These are phyloP conservation scores for Zygotorulaspora chibaensis DNA, from an alignment of 805 yeast species.

Conservation along the genomic window DNA sequence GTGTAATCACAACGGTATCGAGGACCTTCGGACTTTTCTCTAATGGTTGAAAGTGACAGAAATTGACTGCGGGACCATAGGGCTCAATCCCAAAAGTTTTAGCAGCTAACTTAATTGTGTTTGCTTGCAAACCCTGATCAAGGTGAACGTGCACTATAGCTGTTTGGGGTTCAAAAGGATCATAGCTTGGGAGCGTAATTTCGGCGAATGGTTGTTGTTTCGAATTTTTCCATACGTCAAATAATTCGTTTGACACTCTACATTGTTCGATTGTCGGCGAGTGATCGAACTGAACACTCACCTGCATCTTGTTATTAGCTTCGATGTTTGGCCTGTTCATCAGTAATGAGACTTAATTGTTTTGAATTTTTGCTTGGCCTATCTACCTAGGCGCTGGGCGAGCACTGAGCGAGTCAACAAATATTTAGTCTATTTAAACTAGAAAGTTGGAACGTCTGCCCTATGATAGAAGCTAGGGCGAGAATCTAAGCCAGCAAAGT, in stretches of 20 bases:
- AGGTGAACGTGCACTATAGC: slow-evolving; percentile 8
- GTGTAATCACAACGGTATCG: slow-evolving; percentile 13
- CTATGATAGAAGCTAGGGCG: too few relatives aligned
- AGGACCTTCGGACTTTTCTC: slow-evolving; percentile 12
- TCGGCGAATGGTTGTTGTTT: slow-evolving; percentile 10
- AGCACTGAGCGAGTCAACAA: too few relatives aligned
- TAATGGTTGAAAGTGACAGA: slow-evolving; percentile 15
- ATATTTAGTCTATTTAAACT: too few relatives aligned
- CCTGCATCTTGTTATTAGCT: slow-evolving; percentile 12
- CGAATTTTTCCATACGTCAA: slow-evolving; percentile 1
- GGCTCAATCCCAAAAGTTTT: slow-evolving; percentile 7
- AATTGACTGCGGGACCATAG: slow-evolving; percentile 15
- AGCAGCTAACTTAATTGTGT: slow-evolving; percentile 14
- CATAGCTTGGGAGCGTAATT: slow-evolving; percentile 12
- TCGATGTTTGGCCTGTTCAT: slow-evolving; percentile 20
- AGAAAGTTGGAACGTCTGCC: too few relatives aligned
- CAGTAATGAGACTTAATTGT: slow-evolving; percentile 83
- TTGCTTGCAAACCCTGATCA: slow-evolving; percentile 11
- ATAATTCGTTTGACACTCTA: slow-evolving; percentile 10
- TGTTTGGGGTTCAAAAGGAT: neutral
- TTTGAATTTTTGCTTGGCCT: slow-evolving; percentile 82
- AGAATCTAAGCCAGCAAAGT: too few relatives aligned
- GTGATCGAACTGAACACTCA: slow-evolving; percentile 9
- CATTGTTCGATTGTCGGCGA: slow-evolving; percentile 3
- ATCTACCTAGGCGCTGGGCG: slow-evolving; percentile 53